Evolutionary conservation across 257 asterid genomes (phyloP).

Genomic region (Solanum verrucosum): DNA sequence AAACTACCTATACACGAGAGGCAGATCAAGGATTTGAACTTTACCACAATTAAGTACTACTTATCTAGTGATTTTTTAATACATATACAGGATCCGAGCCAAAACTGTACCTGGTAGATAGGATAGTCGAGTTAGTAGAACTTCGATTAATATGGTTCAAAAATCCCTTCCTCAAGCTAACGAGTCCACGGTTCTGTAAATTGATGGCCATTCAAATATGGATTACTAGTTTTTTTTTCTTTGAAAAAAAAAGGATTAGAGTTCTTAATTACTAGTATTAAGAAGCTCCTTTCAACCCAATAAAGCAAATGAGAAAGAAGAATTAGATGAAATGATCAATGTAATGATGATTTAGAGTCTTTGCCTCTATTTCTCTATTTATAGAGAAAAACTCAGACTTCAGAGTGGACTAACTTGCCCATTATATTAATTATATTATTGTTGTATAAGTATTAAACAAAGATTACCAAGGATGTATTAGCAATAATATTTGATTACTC

Average conservation of each 20-base stretch:
- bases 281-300: background rate
- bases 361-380: background rate
- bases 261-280: background rate
- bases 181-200: conserved; percentile 2
- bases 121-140: background rate
- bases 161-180: conserved; percentile 1
- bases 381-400: background rate
- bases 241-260: background rate
- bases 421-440: background rate
- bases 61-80: background rate
- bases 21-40: background rate
- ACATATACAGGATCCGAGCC: background rate
- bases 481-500: background rate
- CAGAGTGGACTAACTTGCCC: background rate
- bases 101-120: background rate
- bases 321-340: background rate
- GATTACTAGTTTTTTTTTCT: background rate
- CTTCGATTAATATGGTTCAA: background rate
- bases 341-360: background rate
- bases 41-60: background rate
- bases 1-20: background rate
- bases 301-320: background rate
- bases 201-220: conserved; percentile 5
- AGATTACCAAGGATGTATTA: background rate
- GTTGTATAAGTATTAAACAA: background rate